Evolutionary conservation across 371 early-diverging fungal genomes (phyloP).

Genomic region (Entomophthora muscae): DNA sequence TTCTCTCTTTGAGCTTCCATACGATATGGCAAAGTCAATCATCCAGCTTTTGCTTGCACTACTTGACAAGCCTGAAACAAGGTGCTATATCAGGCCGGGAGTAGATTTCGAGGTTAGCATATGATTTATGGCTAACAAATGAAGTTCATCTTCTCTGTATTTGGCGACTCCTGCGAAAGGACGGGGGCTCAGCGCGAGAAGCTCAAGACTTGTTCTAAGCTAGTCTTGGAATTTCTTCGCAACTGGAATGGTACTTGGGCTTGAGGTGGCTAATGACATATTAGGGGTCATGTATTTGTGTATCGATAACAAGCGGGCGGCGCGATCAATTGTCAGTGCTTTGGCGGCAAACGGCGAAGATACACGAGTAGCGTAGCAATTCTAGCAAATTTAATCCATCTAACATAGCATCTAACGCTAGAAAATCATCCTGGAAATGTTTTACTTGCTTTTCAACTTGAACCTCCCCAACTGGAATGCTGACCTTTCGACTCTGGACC

Average conservation of each 20-base stretch:
- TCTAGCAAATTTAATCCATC: background rate
- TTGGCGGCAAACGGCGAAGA: slow-evolving; percentile 55
- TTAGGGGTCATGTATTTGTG: slow-evolving; percentile 48
- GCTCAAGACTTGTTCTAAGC: slow-evolving; percentile 38
- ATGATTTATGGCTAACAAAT: too few relatives aligned
- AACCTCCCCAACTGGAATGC: slow-evolving; percentile 42
- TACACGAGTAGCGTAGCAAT: slow-evolving; percentile 35
- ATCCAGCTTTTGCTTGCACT: slow-evolving; percentile 46
- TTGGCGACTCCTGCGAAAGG: slow-evolving; percentile 50
- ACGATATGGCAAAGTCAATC: slow-evolving; percentile 38
- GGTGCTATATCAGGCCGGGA: slow-evolving; percentile 49
- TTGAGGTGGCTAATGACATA: background rate
- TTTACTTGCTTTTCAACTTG: slow-evolving; percentile 57
- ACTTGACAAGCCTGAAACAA: slow-evolving; percentile 42
- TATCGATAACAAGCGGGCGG: slow-evolving; percentile 46
- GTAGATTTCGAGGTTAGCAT: slow-evolving; percentile 47
- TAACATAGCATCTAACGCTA: slow-evolving; percentile 11
- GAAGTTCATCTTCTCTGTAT: slow-evolving; percentile 53
- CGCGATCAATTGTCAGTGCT: slow-evolving; percentile 54
- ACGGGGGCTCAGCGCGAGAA: slow-evolving; percentile 38
- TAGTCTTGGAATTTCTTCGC: slow-evolving; percentile 37
- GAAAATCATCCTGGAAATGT: slow-evolving; percentile 57
- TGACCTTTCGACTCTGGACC: slow-evolving; percentile 19
- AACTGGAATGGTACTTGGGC: slow-evolving; percentile 49
- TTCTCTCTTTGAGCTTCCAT: slow-evolving; percentile 51